Conservation (phyloP, 306 rosid species). For the Urtica urens region DNA sequence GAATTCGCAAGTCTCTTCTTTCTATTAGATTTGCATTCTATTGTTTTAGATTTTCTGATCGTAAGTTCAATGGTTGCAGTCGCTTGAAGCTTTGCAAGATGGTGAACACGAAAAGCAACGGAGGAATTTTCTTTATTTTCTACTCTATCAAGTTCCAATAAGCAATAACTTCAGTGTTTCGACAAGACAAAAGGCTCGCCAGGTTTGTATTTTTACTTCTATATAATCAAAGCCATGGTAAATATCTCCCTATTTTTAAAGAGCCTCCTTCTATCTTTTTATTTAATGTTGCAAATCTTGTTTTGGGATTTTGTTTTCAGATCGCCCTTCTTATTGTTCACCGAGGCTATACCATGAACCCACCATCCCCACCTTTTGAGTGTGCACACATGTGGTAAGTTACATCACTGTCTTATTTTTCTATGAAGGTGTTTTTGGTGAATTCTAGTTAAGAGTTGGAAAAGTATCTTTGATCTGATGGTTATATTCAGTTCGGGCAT, state of each 20-base stretch:
- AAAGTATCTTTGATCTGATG: background rate
- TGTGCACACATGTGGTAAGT: conserved; percentile 86
- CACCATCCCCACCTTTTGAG: conserved; percentile 89
- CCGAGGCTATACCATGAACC: conserved; percentile 87
- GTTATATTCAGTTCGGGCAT: background rate
- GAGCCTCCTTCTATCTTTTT: conserved; percentile 6
- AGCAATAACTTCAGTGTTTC: conserved; percentile 86
- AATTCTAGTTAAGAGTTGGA: background rate
- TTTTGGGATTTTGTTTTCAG: conserved; percentile 50
- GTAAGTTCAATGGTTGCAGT: conserved; percentile 37
- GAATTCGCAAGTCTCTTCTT: background rate
- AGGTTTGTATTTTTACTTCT: conserved; percentile 44
- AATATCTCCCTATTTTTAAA: background rate
- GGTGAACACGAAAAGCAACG: conserved; percentile 98
- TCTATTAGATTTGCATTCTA: background rate
- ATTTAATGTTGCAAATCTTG: conserved; percentile 11
- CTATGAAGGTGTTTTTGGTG: background rate
- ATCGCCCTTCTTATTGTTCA: conserved; percentile 75
- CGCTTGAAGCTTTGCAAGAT: conserved; percentile 96
- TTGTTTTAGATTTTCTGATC: background rate
- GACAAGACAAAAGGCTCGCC: conserved; percentile 72
- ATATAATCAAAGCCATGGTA: conserved; percentile 14
- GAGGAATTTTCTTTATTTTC: conserved; percentile 85
- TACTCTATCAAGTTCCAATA: conserved; percentile 91
- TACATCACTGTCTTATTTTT: background rate